Evolutionary conservation across 2,329 filamentous ascomycete species (phyloP), one percentile per base, ranked within the genome.

Genomic region (Dactylellina cionopaga): DNA sequence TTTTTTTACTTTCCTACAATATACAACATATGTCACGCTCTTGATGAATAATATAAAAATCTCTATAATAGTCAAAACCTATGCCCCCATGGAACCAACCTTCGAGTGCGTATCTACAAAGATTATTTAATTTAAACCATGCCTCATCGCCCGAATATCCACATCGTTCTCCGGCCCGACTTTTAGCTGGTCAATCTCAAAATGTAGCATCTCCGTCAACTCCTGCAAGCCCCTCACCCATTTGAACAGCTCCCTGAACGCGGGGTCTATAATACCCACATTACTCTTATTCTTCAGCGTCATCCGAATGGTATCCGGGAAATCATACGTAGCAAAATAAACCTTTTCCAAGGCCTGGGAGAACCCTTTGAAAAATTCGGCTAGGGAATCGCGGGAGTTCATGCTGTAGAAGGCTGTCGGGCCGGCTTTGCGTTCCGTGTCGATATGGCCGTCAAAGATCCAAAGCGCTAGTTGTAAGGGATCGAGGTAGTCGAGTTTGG

Each of bases 361-460:
- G 17, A 60, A 60, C 27, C 55, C 31, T 2, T 43, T 43, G 41
- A 60, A 60, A 0, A 63, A 41, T 13, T 52, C 33, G 35, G 33
- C 37, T 17, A 63, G 13, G 13, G 44, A 33, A 3, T 9, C 24
- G 24, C 46, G 58, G 3, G 46, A 33, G 15, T 51, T 35, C 3
- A 33, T 49, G 25, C 52, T 19, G 35, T 37, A 63, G 5, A 15
- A 24, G 2, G 41, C 33, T 5, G 58, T 31, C 3, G 39, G 44
- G 15, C 47, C 44, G 13, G 11, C 22, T 11, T n/a, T 9, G 15
- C 59, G 59, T 10, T 39, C 9, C 4, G 6, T 15, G n/a, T n/a
- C n/a, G 15, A 64, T 46, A 5, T 17, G 5, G 0, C 19, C 35
- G 47, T 51, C 49, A 39, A 54, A 64, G 10, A 55, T 6, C 35